A percentile compares a stretch with the other conserved stretches of the same genome.
These are phyloP conservation scores for Yamagishiella unicocca DNA, from an alignment of 139 green algal genomes.

Conservation along the genomic window DNA sequence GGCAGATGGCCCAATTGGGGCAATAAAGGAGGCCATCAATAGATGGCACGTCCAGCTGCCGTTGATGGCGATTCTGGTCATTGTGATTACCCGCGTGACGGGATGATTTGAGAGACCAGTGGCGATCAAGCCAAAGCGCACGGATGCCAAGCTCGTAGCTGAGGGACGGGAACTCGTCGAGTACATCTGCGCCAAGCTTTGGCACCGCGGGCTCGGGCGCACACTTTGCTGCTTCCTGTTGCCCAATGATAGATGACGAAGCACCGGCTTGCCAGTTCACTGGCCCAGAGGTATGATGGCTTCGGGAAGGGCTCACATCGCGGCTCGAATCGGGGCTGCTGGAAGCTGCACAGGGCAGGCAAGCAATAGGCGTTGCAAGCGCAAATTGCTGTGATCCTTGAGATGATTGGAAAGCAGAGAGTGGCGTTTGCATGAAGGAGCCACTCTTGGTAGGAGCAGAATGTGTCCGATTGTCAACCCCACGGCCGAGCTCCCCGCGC, in stretches of 20 bases:
- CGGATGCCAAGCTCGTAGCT: background rate
- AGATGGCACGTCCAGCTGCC: background rate
- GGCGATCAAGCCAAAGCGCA: constrained; percentile 1
- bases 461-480: too few species aligned
- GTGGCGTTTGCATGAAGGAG: too few species aligned
- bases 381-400: too few species aligned
- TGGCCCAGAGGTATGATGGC: too few species aligned
- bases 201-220: too few species aligned
- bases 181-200: background rate
- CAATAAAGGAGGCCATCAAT: background rate
- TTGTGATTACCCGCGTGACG: background rate
- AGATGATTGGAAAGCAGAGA: too few species aligned
- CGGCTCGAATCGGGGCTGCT: background rate
- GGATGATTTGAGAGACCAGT: background rate
- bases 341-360: too few species aligned
- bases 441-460: too few species aligned
- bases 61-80: background rate
- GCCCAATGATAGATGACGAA: too few species aligned
- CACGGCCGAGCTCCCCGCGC: background rate
- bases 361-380: too few species aligned
- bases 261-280: too few species aligned
- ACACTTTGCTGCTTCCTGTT: too few species aligned
- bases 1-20: background rate
- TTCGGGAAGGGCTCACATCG: background rate
- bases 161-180: background rate